Base-by-base conservation (phyloP, 768 basidiomycete genomes). In the Pisolithus tinctorius region DNA sequence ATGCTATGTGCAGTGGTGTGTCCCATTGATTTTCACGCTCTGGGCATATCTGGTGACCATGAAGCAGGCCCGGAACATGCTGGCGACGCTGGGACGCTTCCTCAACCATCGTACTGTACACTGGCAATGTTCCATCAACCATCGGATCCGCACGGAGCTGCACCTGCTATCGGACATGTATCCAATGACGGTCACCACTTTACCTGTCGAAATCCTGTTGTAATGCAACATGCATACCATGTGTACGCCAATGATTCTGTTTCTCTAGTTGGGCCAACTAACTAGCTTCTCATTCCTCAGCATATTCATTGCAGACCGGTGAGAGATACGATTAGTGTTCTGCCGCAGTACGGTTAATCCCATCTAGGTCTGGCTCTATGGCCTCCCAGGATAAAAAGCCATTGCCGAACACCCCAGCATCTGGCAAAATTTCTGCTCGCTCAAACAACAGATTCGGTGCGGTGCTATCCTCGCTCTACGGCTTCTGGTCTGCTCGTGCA, bases 231-330 rank as follows among this genome's bases (percentile, higher is more conserved):
- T 54, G 69, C 78, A 0, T 80, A 76, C 63, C 80, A 81, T 62
- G 77, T 81, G 77, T 80, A 64, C 45, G 77, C 68, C 6, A 27
- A 29, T 4, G 2, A 17, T 27, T 34, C 59, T 45, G 42, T 48
- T 27, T 23, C 50, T 20, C 58, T 56, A 9, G 53, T 56, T 3
- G 69, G 76, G 13, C 59, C 4, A 29, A 26, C 17, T 37, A 2
- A 25, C 14, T 6, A 39, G 29, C 42, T 6, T 27, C 41, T 30
- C 53, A 45, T 45, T 6, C 26, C 41, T 30, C 53, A 45, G 78
- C 7, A 75, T 80, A n/a, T 82, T 81, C 45, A 76, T 80, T 17
- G 75, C 77, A 53, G 81, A 80, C 50, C 71, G 65, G 77, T 77
- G 45, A 10, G 58, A 50, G 20, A 9, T 23, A 17, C 29, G 1